Evolutionary conservation across 2,329 filamentous ascomycete species (phyloP).

Genomic region (Talaromyces sp.): DNA sequence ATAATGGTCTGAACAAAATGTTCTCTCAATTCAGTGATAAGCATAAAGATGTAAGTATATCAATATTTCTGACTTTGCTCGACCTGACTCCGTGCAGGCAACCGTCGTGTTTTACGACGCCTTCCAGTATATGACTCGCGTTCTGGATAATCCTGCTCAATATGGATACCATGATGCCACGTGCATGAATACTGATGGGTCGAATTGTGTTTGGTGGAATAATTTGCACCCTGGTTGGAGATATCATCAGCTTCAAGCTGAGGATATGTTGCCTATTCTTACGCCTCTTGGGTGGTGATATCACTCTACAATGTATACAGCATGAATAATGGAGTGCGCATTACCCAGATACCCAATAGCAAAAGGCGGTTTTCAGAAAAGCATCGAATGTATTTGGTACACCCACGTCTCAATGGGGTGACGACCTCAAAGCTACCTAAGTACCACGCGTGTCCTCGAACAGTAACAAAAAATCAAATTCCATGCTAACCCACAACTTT

Average conservation of each 20-base stretch:
- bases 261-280: slow-evolving; percentile 15
- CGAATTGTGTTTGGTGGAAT: slow-evolving; percentile 20
- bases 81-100: slow-evolving; percentile 14
- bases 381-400: background rate
- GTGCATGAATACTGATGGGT: slow-evolving; percentile 18
- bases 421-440: background rate
- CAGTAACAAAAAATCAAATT: background rate
- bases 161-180: slow-evolving; percentile 18
- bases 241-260: slow-evolving; percentile 17
- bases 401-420: background rate
- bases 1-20: slow-evolving; percentile 7
- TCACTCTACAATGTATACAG: background rate
- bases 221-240: slow-evolving; percentile 18
- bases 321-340: slow-evolving; percentile 1
- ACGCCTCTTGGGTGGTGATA: slow-evolving; percentile 15
- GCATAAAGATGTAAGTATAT: slow-evolving; percentile 14
- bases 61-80: background rate
- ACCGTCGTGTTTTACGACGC: slow-evolving; percentile 18
- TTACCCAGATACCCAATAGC: background rate
- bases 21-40: slow-evolving; percentile 6
- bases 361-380: background rate
- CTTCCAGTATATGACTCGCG: slow-evolving; percentile 17
- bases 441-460: background rate
- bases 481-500: background rate
- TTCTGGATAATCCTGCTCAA: slow-evolving; percentile 17